Evolutionary conservation across 148 eudicot genomes (phyloP), one percentile per base, ranked within the genome.

Genomic region (Fagopyrum homotropicum): DNA sequence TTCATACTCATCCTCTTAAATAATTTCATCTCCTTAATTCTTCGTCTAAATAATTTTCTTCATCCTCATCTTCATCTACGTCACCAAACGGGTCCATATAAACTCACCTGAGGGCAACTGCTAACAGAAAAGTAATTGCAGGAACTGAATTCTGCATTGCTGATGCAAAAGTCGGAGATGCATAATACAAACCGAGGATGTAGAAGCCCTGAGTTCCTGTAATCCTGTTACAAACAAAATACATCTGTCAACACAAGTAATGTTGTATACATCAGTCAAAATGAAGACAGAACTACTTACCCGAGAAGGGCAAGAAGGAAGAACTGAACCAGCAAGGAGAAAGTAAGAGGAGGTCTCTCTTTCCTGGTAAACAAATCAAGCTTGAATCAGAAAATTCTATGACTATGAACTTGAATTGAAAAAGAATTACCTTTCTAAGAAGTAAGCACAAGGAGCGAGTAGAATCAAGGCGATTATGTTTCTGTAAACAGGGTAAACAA

Each of bases 141-240:
- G 97, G 97, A 73, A 91, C 91, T 0, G 97, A 88, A 77, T 91
- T 91, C 74, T 91, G 97, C 88, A 91, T 89, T 26, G 92, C 97
- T 4, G 97, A 89, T 69, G 90, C 97, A 69, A 89, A 89, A 15
- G 92, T 87, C 45, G 97, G 97, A 30, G 91, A 83, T 78, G 92
- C 89, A 77, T 87, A 85, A 70, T 89, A 88, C 78, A 92, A 79
- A 7, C 97, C 97, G 71, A 90, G 75, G 29, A 90, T 83, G 73
- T 92, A 89, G 72, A 92, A 92, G 73, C 92, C 94, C 77, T 92
- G 97, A 72, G 87, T 90, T 81, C 92, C 97, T 12, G 97, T 90
- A 46, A 92, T 89, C 69, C 97, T 92, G 85, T 64, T 15, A 29
- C 10, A 17, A 16, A 60, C 8, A 72, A 15, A 73, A 57, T 59